Conservation (phyloP, 805 yeast species). For the Diddensiella transvaalensis region DNA sequence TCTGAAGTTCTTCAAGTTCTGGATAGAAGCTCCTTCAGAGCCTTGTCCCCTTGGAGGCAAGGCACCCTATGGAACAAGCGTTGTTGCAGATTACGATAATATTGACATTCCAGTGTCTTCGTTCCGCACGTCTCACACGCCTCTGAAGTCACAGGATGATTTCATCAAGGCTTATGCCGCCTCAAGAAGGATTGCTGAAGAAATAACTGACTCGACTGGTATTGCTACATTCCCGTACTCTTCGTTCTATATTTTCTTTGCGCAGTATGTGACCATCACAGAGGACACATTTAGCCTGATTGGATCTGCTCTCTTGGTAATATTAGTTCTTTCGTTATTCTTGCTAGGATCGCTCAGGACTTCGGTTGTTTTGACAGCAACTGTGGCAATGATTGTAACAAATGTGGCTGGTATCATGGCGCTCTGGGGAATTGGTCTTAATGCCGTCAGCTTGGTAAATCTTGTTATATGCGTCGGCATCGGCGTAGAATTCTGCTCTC, state of each 20-base stretch:
- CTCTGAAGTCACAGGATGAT: slow-evolving; percentile 78
- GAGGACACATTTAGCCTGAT: slow-evolving; percentile 54
- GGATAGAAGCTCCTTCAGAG: slow-evolving; percentile 83
- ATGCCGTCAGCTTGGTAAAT: slow-evolving; percentile 87
- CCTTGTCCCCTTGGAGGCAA: slow-evolving; percentile 95
- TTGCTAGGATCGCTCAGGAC: slow-evolving; percentile 66
- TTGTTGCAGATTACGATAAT: slow-evolving; percentile 42
- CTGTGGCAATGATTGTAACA: slow-evolving; percentile 61
- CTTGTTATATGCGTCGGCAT: slow-evolving; percentile 88
- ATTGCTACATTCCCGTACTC: slow-evolving; percentile 81
- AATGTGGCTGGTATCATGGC: slow-evolving; percentile 82
- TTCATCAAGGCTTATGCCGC: slow-evolving; percentile 76
- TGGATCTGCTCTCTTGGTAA: slow-evolving; percentile 44
- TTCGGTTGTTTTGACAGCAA: slow-evolving; percentile 51
- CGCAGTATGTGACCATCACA: slow-evolving; percentile 72
- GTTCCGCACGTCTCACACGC: slow-evolving; percentile 78
- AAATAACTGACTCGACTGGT: slow-evolving; percentile 38
- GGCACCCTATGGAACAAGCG: slow-evolving; percentile 75
- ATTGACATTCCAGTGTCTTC: slow-evolving; percentile 50
- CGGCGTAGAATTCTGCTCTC: slow-evolving; percentile 91
- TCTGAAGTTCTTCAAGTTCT: slow-evolving; percentile 64
- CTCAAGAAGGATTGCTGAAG: slow-evolving; percentile 62
- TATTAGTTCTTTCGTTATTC: slow-evolving; percentile 50
- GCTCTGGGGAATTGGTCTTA: slow-evolving; percentile 67
- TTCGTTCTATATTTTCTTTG: slow-evolving; percentile 89